A percentile compares a stretch with the other conserved stretches of the same genome.
Evolutionary conservation across 2,329 filamentous ascomycete species (phyloP).

Genomic region (Pyrenophora seminiperda): DNA sequence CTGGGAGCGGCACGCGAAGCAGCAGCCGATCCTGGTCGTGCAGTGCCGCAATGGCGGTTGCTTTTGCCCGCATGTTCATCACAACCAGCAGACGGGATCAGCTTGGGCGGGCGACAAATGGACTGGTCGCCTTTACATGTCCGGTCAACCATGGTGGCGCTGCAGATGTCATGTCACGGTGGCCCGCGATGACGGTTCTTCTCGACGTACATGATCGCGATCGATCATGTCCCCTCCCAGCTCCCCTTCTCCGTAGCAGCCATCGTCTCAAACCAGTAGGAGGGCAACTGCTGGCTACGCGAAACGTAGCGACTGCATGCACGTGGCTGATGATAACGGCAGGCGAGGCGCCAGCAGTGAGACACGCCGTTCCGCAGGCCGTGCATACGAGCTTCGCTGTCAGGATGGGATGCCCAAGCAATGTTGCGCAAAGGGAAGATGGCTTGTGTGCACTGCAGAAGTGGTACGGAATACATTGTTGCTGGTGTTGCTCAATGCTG

Average conservation of each 20-base stretch:
- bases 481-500: too few relatives aligned
- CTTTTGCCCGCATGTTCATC: background rate
- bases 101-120: constrained; percentile 4
- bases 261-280: constrained; percentile 2
- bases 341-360: constrained; percentile 8
- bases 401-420: constrained; percentile 14
- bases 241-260: background rate
- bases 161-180: constrained; percentile 29
- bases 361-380: constrained; percentile 6
- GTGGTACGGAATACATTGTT: constrained; percentile 2
- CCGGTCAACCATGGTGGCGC: constrained; percentile 5
- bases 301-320: constrained; percentile 13
- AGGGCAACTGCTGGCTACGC: constrained; percentile 1
- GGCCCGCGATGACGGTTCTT: constrained; percentile 20
- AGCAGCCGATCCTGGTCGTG: constrained; percentile 15
- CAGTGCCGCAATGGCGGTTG: constrained; percentile 22
- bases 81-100: background rate
- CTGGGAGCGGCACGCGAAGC: constrained; percentile 18
- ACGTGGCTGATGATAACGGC: constrained; percentile 20
- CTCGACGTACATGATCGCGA: constrained; percentile 10
- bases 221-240: constrained; percentile 1
- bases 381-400: constrained; percentile 18
- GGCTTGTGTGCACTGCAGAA: constrained; percentile 12
- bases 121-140: constrained; percentile 18
- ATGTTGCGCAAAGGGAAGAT: constrained; percentile 19